Percentiles rank a stretch among this genome's conserved stretches.
Evolutionary conservation across 768 basidiomycete genomes (phyloP).

Genomic region (Kwoniella sp.): DNA sequence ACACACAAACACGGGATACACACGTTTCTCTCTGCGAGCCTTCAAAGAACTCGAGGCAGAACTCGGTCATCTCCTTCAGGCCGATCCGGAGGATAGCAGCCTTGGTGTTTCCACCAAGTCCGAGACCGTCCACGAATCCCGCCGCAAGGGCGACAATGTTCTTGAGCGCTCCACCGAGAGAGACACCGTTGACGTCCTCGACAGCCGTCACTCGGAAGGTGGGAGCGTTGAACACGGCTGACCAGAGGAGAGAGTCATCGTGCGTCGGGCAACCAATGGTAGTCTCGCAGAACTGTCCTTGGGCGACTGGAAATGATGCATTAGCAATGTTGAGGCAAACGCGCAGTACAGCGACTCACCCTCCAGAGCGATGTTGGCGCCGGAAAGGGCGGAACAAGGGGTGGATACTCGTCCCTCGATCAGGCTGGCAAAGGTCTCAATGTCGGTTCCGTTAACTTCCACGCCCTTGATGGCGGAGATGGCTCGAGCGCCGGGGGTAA

Average conservation of each 20-base stretch:
- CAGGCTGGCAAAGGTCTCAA: slow-evolving; percentile 53
- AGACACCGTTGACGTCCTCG: slow-evolving; percentile 54
- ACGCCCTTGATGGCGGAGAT: slow-evolving; percentile 55
- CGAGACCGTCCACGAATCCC: slow-evolving; percentile 53
- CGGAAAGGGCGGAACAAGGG: slow-evolving; percentile 52
- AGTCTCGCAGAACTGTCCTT: slow-evolving; percentile 54
- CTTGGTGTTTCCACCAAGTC: slow-evolving; percentile 53
- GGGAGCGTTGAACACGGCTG: slow-evolving; percentile 51
- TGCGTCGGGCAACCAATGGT: slow-evolving; percentile 52
- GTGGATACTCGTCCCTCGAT: slow-evolving; percentile 52
- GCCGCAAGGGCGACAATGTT: slow-evolving; percentile 55
- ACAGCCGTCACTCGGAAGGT: slow-evolving; percentile 52
- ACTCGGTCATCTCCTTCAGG: slow-evolving; percentile 54
- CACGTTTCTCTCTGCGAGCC: slow-evolving; percentile 48
- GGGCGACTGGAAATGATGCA: slow-evolving; percentile 47
- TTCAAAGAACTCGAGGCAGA: slow-evolving; percentile 53
- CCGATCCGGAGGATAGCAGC: slow-evolving; percentile 55
- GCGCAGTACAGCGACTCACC: slow-evolving; percentile 18
- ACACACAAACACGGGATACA: slow-evolving; percentile 38
- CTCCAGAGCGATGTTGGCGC: slow-evolving; percentile 54
- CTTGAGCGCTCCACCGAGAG: slow-evolving; percentile 54
- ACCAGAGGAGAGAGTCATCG: slow-evolving; percentile 51
- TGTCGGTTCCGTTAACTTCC: slow-evolving; percentile 52
- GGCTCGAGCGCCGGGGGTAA: slow-evolving; percentile 47
- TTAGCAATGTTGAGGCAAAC: too few species aligned